Base-by-base conservation (phyloP, 2,329 filamentous ascomycete genomes). In the Chrysoporthe deuterocubensis region DNA sequence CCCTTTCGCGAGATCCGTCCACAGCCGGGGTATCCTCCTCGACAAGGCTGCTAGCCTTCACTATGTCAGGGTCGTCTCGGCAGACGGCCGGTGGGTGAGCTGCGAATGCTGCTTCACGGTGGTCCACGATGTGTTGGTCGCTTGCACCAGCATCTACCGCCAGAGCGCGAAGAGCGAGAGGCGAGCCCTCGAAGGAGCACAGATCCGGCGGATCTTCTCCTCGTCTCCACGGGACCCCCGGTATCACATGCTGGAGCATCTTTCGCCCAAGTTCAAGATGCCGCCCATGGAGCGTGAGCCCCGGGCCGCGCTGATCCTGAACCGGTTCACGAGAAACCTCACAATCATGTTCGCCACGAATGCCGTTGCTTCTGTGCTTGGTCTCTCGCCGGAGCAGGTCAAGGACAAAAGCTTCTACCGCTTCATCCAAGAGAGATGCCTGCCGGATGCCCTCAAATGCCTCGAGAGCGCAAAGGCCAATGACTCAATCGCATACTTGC, bases 21-120 rank as follows among this genome's bases (percentile, higher is more conserved):
- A 96, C 78, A 89, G 84, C 72, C 88, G 90, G 63, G 91, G 92
- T 21, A 85, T 96, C 60, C 82, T 88, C 65, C 86, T 95, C 69
- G 93, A 96, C 81, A 96, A 94, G 77, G 93, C 93, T 18, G 92
- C 93, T 4, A 92, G 94, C 21, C 83, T 97, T 68, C 90, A 92
- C 70, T 96, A 96, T 81, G 92, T 90, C 70, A 87, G 88, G 46
- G 87, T 96, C 70, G 85, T 84, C 73, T 87, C 91, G 66, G 88
- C 85, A 58, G 82, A 90, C 74, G 92, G 91, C 18, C 82, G 85
- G 65, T 96, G 91, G 89, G 82, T 95, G 50, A 89, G 87, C 70
- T 96, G 92, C 79, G 93, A 97, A 79, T 96, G 92, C 78, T 94
- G 93, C 78, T 97, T 96, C 77, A 96, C 93, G 5, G 85, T 96